Evolutionary conservation across 495 filamentous ascomycete genomes (phyloP).

Genomic region (Xylaria venustula): DNA sequence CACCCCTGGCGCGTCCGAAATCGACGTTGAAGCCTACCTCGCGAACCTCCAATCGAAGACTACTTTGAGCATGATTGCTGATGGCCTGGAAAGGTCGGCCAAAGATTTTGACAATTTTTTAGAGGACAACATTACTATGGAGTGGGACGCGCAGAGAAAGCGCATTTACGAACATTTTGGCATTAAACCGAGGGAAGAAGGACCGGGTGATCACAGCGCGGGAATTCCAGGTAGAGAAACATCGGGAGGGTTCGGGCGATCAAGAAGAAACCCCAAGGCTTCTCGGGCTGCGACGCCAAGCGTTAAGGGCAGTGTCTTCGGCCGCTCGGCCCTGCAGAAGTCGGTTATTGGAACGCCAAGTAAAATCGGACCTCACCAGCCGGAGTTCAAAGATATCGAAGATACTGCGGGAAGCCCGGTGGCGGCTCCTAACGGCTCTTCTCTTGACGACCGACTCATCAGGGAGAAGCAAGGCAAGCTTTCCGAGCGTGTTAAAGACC

Average conservation of each 20-base stretch:
- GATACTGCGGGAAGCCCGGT: constrained; percentile 50
- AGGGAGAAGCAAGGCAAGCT: constrained; percentile 79
- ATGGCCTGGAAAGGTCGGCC: constrained; percentile 80
- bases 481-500: constrained; percentile 68
- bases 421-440: constrained; percentile 27
- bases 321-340: constrained; percentile 66
- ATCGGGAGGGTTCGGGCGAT: constrained; percentile 50
- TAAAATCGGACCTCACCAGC: constrained; percentile 53
- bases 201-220: constrained; percentile 39
- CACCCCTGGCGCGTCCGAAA: constrained; percentile 46
- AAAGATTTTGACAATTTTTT: constrained; percentile 89
- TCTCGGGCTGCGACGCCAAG: constrained; percentile 33
- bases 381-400: constrained; percentile 65
- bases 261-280: constrained; percentile 47
- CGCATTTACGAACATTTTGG: constrained; percentile 96
- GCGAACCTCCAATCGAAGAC: constrained; percentile 83
- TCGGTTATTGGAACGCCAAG: constrained; percentile 81
- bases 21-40: constrained; percentile 81
- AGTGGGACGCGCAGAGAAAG: constrained; percentile 91
- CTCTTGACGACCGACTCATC: constrained; percentile 66
- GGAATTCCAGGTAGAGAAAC: constrained; percentile 58
- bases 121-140: constrained; percentile 89
- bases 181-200: constrained; percentile 63
- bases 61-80: constrained; percentile 83
- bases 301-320: constrained; percentile 63